These are phyloP conservation scores for Flaveria bidentis DNA, from an alignment of 129 eudicot species.

Conservation along the genomic window DNA sequence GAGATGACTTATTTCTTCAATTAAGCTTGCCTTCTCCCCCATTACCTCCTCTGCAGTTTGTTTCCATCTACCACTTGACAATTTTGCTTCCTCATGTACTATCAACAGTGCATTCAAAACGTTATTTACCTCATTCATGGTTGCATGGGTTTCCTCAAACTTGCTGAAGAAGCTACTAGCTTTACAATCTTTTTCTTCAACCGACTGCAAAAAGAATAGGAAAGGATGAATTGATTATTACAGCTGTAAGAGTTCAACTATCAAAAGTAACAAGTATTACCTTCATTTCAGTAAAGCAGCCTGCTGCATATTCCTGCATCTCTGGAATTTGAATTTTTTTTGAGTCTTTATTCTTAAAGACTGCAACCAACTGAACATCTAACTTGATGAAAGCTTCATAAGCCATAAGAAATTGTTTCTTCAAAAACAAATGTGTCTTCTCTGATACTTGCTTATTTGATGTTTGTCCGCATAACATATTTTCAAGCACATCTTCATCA, in stretches of 20 bases:
- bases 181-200: constrained; percentile 36
- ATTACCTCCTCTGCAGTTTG: constrained; percentile 59
- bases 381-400: constrained; percentile 46
- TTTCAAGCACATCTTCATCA: constrained; percentile 32
- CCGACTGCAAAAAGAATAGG: constrained; percentile 35
- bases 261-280: constrained; percentile 25
- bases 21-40: constrained; percentile 54
- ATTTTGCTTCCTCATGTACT: constrained; percentile 54
- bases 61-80: constrained; percentile 54
- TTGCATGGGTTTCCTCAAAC: constrained; percentile 59
- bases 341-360: constrained; percentile 33
- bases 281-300: constrained; percentile 30
- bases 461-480: constrained; percentile 25
- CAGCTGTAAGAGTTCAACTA: constrained; percentile 1
- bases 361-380: constrained; percentile 44
- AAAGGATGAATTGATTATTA: not conserved
- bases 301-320: constrained; percentile 39
- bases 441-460: constrained; percentile 35
- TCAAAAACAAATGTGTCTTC: constrained; percentile 31
- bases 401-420: constrained; percentile 45
- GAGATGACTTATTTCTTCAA: constrained; percentile 57
- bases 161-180: constrained; percentile 49
- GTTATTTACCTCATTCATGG: constrained; percentile 65
- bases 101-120: constrained; percentile 57
- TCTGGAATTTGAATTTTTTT: constrained; percentile 19